Conservation (phyloP, 2,329 filamentous ascomycete species). For the Mycosphaerella arachidis region DNA sequence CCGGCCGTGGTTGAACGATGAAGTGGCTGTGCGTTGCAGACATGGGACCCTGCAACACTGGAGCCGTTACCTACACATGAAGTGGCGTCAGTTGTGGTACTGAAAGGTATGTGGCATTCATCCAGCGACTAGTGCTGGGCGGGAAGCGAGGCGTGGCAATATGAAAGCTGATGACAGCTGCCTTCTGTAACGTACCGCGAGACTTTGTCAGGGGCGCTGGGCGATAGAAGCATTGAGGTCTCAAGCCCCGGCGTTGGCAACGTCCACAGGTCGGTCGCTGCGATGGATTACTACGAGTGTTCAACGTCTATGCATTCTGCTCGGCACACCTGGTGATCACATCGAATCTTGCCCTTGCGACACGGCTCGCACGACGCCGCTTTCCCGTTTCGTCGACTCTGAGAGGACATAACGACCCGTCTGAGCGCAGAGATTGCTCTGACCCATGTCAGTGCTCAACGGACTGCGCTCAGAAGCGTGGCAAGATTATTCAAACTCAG, state of each 20-base stretch:
- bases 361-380: slow-evolving; percentile 21
- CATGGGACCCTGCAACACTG: neutral
- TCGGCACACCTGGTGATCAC: slow-evolving; percentile 8
- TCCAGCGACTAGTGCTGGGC: too few relatives aligned
- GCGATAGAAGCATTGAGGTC: slow-evolving; percentile 16
- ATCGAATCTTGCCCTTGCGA: slow-evolving; percentile 17
- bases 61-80: too few relatives aligned
- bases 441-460: neutral
- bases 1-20: too few relatives aligned
- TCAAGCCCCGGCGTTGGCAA: slow-evolving; percentile 11
- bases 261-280: slow-evolving; percentile 15
- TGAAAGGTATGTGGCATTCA: too few relatives aligned
- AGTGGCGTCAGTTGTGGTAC: too few relatives aligned
- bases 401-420: slow-evolving; percentile 1
- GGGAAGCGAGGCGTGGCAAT: too few relatives aligned
- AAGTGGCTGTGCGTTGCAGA: neutral
- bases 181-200: too few relatives aligned
- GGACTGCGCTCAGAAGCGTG: neutral
- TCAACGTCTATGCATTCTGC: neutral
- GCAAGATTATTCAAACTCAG: neutral
- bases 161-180: too few relatives aligned
- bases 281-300: neutral
- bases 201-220: slow-evolving; percentile 17
- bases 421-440: neutral
- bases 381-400: slow-evolving; percentile 18